Base-by-base conservation (phyloP, 257 asterid species). In the Nicotiana knightiana region DNA sequence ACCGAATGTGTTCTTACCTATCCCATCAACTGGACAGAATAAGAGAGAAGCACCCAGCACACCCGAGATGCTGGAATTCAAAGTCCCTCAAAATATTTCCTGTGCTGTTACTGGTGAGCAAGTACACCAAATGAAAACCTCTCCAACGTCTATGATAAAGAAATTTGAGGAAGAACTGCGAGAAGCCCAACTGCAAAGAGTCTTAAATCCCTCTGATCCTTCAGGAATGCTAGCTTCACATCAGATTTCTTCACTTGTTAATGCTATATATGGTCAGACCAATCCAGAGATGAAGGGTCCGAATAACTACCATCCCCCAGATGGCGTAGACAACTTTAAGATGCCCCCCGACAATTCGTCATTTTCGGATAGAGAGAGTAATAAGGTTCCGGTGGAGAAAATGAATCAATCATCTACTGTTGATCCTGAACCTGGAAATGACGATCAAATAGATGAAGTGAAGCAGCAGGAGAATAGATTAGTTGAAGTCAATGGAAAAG, bases 141-240 rank as follows among this genome's bases (percentile, higher is more conserved):
- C 86, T 81, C 67, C 84, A 30, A 75, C 79, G 75, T 83, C 91
- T 81, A 80, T 88, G 3, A 70, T 86, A 67, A 88, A 76, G 87
- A 88, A 86, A 71, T 63, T 89, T 83, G 88, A 75, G 80, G 83
- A 86, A 73, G 96, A 88, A 62, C 83, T 81, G 81, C 81, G 67
- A 71, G 85, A 76, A 54, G 75, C 91, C 76, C 87, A 76, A 71
- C 85, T 77, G 51, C 83, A 81, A 82, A 67, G 90, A 43, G 85
- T 79, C 58, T 59, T 78, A 73, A 87, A 89, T 65, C 77, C 86
- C 84, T 80, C 84, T 71, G 79, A 77, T 61, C 55, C 93, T 18
- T 54, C 79, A 48, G 81, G 77, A n/a, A 79, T 81, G 81, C 54
- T 66, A 54, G n/a, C 77, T 53, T 81, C 83, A 10, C 30, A 66